Percentiles rank a stretch among this genome's conserved stretches.
Evolutionary conservation across 805 yeast genomes (phyloP).

Genomic region (Naumovozyma castellii): DNA sequence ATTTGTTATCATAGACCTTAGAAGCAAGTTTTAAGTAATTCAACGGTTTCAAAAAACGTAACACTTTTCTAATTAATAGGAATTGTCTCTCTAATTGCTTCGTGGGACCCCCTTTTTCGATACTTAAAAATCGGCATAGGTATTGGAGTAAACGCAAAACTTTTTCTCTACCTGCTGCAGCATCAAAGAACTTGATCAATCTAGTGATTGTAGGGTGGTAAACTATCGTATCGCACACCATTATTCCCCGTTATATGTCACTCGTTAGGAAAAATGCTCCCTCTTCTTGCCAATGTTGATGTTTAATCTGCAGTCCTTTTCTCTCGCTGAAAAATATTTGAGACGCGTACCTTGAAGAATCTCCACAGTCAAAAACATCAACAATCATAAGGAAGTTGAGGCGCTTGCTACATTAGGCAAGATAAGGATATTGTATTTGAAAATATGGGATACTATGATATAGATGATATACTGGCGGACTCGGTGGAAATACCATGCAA

Average conservation of each 20-base stretch:
- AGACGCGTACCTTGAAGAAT: background rate
- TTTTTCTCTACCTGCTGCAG: conserved; percentile 74
- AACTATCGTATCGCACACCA: conserved; percentile 60
- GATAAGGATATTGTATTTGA: no score
- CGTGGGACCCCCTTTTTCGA: conserved; percentile 40
- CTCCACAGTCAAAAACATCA: no score
- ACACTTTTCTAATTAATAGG: conserved; percentile 66
- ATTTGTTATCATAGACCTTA: conserved; percentile 57
- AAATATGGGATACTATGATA: conserved; percentile 50
- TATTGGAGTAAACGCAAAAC: conserved; percentile 71
- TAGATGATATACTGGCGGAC: conserved; percentile 68
- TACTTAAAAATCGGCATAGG: conserved; percentile 63
- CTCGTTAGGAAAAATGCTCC: no score
- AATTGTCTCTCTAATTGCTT: conserved; percentile 48
- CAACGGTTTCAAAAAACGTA: conserved; percentile 77
- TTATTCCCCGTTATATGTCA: no score
- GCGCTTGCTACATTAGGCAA: background rate
- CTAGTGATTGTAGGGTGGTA: conserved; percentile 49
- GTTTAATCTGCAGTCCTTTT: background rate
- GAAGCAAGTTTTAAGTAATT: conserved; percentile 62
- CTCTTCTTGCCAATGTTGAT: no score
- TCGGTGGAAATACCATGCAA: conserved; percentile 68
- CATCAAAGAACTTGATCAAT: conserved; percentile 53
- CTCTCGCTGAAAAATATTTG: background rate
- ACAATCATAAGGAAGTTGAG: no score